A percentile compares a stretch with the other conserved stretches of the same genome.
Conservation (phyloP, 148 eudicot species). For the Camellia sinensis region DNA sequence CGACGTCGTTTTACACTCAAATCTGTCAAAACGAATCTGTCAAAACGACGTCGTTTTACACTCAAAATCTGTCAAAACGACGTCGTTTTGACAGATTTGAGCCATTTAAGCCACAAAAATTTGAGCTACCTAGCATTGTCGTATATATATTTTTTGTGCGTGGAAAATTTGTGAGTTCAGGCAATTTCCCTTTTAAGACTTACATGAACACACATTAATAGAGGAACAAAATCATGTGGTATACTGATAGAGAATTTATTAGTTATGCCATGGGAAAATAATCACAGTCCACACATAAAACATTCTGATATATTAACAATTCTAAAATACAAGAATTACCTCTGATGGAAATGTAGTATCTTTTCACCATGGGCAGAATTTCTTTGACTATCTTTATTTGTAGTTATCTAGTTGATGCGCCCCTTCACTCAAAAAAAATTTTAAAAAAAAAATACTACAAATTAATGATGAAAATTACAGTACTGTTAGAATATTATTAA, state of each 20-base stretch:
- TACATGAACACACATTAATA: background rate
- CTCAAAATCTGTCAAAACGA: no score
- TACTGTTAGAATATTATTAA: background rate
- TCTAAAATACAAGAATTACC: background rate
- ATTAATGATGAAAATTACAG: background rate
- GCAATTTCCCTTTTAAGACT: background rate
- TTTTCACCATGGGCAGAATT: background rate
- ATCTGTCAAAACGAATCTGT: no score
- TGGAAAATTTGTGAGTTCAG: background rate
- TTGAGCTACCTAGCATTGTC: no score
- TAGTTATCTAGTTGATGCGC: background rate
- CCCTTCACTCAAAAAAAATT: background rate
- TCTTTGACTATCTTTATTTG: background rate
- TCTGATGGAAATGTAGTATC: background rate
- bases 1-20: no score
- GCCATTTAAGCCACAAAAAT: no score
- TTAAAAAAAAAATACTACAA: background rate
- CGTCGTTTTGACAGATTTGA: no score
- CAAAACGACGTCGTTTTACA: no score
- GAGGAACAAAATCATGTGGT: background rate
- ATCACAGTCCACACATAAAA: background rate
- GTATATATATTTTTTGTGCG: no score
- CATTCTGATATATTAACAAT: background rate
- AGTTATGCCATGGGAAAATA: background rate
- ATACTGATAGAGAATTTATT: background rate